A percentile compares a stretch with the other conserved stretches of the same genome.
Conservation (phyloP, 2,329 filamentous ascomycete genomes). For the Claviceps monticola region DNA sequence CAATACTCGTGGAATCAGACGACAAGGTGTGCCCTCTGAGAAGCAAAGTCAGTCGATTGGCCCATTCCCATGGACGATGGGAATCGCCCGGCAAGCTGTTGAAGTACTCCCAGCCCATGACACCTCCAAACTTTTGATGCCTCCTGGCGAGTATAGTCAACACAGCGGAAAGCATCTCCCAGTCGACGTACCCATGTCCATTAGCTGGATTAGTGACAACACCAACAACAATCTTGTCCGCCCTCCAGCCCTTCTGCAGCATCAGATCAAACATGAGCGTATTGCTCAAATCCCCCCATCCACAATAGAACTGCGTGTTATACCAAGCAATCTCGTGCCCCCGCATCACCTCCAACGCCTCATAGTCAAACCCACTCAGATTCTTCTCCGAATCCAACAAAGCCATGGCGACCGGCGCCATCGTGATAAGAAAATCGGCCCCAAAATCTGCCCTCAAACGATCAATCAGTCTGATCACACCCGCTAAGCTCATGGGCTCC, state of each 20-base stretch:
- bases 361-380: conserved; percentile 73
- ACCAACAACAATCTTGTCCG: conserved; percentile 63
- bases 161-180: conserved; percentile 31
- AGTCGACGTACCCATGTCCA: conserved; percentile 40
- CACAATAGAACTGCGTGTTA: conserved; percentile 87
- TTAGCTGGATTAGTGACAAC: conserved; percentile 68
- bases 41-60: conserved; percentile 45
- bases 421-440: conserved; percentile 56
- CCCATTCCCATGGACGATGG: conserved; percentile 64
- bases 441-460: conserved; percentile 57
- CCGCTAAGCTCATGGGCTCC: conserved; percentile 55
- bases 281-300: conserved; percentile 52
- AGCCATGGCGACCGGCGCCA: conserved; percentile 71
- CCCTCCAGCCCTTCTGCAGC: conserved; percentile 51
- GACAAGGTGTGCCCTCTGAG: conserved; percentile 19
- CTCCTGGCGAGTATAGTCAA: conserved; percentile 26
- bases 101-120: conserved; percentile 96
- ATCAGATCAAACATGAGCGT: conserved; percentile 36
- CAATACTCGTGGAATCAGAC: neutral
- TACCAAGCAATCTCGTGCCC: conserved; percentile 66
- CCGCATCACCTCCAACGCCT: conserved; percentile 53
- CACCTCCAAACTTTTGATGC: conserved; percentile 63
- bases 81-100: conserved; percentile 57
- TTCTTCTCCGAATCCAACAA: conserved; percentile 41
- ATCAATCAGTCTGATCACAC: conserved; percentile 53